Conservation (phyloP, 805 yeast genomes). For the Tetrapisispora phaffii region DNA sequence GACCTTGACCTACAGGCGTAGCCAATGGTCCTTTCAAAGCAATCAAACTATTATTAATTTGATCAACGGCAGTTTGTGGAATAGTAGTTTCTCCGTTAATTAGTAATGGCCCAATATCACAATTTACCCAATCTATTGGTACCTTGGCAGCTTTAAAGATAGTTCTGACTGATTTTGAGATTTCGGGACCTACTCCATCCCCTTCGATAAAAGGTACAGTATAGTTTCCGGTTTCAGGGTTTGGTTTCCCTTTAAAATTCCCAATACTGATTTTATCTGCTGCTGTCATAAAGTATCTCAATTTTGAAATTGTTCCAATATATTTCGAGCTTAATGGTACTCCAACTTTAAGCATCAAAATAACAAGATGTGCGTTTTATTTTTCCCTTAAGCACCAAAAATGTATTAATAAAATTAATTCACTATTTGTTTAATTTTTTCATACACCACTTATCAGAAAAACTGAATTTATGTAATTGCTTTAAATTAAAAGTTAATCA, state of each 20-base stretch:
- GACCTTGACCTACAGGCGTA: slow-evolving; percentile 98
- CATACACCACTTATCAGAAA: too few relatives aligned
- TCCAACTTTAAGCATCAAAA: not conserved
- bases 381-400: not conserved
- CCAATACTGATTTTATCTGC: slow-evolving; percentile 25
- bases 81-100: slow-evolving; percentile 88
- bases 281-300: slow-evolving; percentile 5
- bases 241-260: slow-evolving; percentile 26
- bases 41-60: slow-evolving; percentile 84
- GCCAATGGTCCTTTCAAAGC: slow-evolving; percentile 98
- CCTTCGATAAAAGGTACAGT: slow-evolving; percentile 95
- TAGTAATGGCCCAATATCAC: slow-evolving; percentile 88
- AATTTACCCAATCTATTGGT: slow-evolving; percentile 95
- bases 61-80: slow-evolving; percentile 84
- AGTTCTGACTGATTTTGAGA: slow-evolving; percentile 85
- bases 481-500: too few relatives aligned
- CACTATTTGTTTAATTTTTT: too few relatives aligned
- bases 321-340: not conserved
- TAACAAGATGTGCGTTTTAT: not conserved
- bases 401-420: too few relatives aligned
- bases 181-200: slow-evolving; percentile 96
- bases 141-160: slow-evolving; percentile 90
- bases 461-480: too few relatives aligned
- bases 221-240: slow-evolving; percentile 64
- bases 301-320: not conserved